Evolutionary conservation across 257 asterid species (phyloP).

Genomic region (Coffea eugenioides): DNA sequence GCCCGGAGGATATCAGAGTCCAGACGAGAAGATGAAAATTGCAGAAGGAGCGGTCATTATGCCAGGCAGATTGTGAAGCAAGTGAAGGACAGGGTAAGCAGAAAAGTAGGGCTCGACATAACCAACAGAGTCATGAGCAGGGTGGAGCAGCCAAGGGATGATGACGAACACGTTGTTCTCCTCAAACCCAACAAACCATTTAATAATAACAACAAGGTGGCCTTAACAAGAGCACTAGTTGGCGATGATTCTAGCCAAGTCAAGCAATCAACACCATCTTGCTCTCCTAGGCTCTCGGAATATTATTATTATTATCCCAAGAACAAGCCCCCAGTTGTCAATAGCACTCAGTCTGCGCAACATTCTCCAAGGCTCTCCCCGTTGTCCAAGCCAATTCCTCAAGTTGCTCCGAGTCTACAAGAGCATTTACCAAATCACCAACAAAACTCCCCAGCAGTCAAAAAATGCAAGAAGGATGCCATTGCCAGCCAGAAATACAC

Average conservation of each 20-base stretch:
- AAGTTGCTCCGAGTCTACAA: conserved; percentile 1
- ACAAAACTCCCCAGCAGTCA: conserved; percentile 8
- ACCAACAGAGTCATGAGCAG: conserved; percentile 44
- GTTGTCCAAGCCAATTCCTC: conserved; percentile 20
- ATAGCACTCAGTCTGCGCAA: conserved; percentile 27
- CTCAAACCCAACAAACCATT: conserved; percentile 40
- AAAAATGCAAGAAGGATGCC: conserved; percentile 21
- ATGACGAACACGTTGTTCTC: conserved; percentile 46
- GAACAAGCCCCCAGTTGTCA: conserved; percentile 17
- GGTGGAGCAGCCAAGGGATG: conserved; percentile 36
- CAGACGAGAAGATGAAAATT: conserved; percentile 32
- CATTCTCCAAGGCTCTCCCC: conserved; percentile 23
- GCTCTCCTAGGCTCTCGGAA: conserved; percentile 47
- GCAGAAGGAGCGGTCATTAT: conserved; percentile 43
- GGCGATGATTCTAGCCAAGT: conserved; percentile 18
- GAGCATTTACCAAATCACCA: not conserved
- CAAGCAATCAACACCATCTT: conserved; percentile 37
- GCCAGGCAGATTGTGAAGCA: conserved; percentile 70
- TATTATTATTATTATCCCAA: conserved; percentile 8
- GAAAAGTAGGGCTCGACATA: conserved; percentile 62
- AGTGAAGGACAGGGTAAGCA: conserved; percentile 53
- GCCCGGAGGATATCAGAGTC: conserved; percentile 25
- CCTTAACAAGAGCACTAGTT: not conserved
- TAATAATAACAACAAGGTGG: not conserved
- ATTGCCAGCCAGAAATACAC: conserved; percentile 14